Conservation (phyloP, 2,329 filamentous ascomycete genomes). For the Monilinia fructigena region DNA sequence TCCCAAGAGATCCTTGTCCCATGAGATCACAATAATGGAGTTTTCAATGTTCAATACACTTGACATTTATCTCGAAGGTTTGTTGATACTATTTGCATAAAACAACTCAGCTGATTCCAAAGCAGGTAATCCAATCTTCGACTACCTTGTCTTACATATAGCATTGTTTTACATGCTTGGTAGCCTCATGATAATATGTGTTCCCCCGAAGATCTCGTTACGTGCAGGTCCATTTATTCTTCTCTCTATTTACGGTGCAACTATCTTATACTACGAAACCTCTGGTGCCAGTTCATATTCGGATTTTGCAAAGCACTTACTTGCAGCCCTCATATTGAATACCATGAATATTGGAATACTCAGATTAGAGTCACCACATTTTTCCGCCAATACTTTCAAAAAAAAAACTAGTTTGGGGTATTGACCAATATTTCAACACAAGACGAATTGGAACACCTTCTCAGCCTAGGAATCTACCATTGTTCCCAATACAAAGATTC, state of each 20-base stretch:
- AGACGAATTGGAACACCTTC: neutral
- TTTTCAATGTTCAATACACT: neutral
- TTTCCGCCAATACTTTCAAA: neutral
- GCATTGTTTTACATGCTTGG: constrained; percentile 4
- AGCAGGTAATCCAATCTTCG: neutral
- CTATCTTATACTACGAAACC: neutral
- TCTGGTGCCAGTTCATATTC: neutral
- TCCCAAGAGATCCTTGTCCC: neutral
- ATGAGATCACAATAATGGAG: neutral
- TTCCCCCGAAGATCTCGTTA: neutral
- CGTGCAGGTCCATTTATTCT: neutral
- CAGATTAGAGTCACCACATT: neutral
- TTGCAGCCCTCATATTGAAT: neutral
- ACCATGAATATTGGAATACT: neutral
- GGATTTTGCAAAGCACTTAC: neutral
- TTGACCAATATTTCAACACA: neutral
- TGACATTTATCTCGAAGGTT: neutral
- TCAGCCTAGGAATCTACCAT: constrained; percentile 4
- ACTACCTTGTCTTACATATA: neutral
- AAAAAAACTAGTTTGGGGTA: neutral
- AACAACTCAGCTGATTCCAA: neutral
- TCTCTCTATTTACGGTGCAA: neutral
- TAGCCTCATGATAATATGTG: neutral
- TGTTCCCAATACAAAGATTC: constrained; percentile 11
- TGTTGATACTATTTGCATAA: neutral